Evolutionary conservation across 305 asterid genomes (phyloP).

Genomic region (Salvia sclarea): DNA sequence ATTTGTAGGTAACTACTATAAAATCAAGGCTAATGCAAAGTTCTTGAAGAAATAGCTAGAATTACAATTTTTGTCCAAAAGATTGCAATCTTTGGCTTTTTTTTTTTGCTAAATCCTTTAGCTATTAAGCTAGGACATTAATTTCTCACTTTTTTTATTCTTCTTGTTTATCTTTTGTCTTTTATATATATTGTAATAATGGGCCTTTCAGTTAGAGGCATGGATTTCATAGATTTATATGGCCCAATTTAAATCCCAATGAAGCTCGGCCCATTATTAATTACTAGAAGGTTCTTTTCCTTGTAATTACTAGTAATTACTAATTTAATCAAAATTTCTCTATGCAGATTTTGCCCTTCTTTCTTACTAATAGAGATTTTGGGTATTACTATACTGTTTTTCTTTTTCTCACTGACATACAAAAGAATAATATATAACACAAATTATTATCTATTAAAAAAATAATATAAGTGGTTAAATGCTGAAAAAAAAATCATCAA

Average conservation of each 20-base stretch:
- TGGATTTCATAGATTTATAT: background rate
- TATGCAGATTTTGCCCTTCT: too few species aligned
- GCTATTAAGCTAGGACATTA: background rate
- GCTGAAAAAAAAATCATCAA: too few species aligned
- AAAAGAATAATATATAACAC: too few species aligned
- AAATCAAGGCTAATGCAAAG: background rate
- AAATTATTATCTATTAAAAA: too few species aligned
- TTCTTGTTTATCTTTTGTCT: background rate
- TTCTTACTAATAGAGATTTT: too few species aligned
- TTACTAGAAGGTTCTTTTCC: background rate
- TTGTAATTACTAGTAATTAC: too few species aligned
- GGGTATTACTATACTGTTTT: too few species aligned
- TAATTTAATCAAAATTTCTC: too few species aligned
- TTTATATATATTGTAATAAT: background rate
- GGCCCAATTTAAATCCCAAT: background rate
- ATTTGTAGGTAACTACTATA: background rate
- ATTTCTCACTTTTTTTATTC: too few species aligned
- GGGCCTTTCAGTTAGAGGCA: background rate
- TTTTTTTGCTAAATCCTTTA: too few species aligned
- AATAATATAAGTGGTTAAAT: too few species aligned
- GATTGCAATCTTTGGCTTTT: background rate
- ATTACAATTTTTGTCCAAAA: background rate
- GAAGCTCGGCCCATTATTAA: constrained; percentile 20
- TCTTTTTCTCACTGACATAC: too few species aligned
- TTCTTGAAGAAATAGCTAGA: background rate